phyloP scores from a whole-genome alignment of 768 basidiomycete species.

The Leccinum ochraceum region DNA sequence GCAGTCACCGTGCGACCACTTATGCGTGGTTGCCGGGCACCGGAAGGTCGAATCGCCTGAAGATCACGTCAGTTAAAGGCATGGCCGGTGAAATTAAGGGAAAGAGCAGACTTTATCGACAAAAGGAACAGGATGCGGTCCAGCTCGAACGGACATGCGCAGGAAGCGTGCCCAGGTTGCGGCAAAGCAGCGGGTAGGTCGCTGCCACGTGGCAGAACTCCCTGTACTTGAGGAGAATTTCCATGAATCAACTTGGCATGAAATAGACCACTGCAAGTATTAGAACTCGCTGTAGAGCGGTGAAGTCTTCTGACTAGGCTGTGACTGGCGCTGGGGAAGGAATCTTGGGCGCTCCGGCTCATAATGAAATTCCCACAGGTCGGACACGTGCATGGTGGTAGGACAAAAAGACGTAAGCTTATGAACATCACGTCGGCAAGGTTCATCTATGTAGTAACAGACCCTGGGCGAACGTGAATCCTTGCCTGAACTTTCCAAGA shows the following conservation, averaged over 20 bases:
- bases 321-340: not conserved
- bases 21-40: conserved; percentile 28
- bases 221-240: not conserved
- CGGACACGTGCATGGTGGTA: conserved; percentile 19
- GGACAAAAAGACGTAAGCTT: conserved; percentile 13
- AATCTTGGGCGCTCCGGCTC: not conserved
- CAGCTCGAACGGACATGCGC: conserved; percentile 28
- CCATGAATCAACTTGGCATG: not conserved
- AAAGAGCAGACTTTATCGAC: conserved; percentile 20
- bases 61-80: conserved; percentile 28
- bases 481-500: too few relatives aligned
- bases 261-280: not conserved
- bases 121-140: conserved; percentile 15
- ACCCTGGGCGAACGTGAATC: not conserved
- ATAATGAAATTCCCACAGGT: conserved; percentile 1
- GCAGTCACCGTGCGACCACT: conserved; percentile 21
- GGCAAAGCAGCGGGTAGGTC: not conserved
- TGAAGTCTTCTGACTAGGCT: not conserved
- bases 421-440: not conserved
- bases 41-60: conserved; percentile 22
- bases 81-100: conserved; percentile 23
- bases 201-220: conserved; percentile 15
- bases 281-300: not conserved
- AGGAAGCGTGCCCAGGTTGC: conserved; percentile 20
- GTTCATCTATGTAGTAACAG: not conserved